Evolutionary conservation across 2,329 filamentous ascomycete species (phyloP), one percentile per base, ranked within the genome.

Genomic region (Fusarium virguliforme): DNA sequence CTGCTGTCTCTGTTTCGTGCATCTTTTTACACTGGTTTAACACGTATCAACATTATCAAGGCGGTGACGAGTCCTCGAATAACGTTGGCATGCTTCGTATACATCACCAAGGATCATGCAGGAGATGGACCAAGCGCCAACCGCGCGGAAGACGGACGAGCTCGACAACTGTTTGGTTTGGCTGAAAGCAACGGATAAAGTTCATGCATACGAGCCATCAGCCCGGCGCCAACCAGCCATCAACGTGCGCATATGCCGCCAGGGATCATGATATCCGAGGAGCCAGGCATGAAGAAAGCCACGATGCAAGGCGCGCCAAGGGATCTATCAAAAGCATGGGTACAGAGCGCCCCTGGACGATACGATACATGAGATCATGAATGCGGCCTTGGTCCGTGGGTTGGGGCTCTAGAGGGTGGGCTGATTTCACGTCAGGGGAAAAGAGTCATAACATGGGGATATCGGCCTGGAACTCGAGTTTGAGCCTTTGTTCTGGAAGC

Each of bases 251-350:
- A 53, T 57, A 64, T 65, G 63, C 60, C 35, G 41, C 48, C 68
- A 67, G 57, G 67, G 58, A 67, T 68, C 5, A 65, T 64, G 56
- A 26, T 38, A 65, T 32, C 48, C 60, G 48, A 70, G 50, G 58
- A 18, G 54, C 60, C 59, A 56, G 57, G 28, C 38, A 30, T 56
- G 59, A 41, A 32, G 13, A 62, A 59, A 60, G 50, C 61, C 38
- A 57, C 55, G 53, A 64, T 43, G 35, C 43, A 28, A 58, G 54
- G 35, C 34, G 12, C 13, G 15, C 24, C 26, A 35, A 48, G 34
- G 46, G 15, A 46, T 55, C 57, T 66, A 22, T 26, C 8, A 13
- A 59, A 59, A 37, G 40, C 28, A 59, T 38, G 37, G 40, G 30
- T 38, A 26, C 37, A 50, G 34, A 35, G n/a, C 15, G 30, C 26